Evolutionary conservation across 345 rosid species (phyloP).

Genomic region (Brassica juncea): DNA sequence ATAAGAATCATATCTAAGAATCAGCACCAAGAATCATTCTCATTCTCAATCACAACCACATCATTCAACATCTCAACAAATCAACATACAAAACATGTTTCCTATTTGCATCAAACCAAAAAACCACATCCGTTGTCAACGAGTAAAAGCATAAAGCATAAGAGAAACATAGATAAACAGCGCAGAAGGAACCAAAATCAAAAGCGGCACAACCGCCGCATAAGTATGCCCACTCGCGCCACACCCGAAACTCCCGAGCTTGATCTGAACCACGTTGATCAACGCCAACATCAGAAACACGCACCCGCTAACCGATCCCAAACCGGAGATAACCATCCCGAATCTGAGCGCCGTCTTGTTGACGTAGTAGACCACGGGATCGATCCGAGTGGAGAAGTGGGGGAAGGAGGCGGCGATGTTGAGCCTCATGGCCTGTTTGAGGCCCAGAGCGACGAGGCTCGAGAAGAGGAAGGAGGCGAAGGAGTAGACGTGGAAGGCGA

Average conservation of each 20-base stretch:
- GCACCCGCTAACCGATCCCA: conserved; percentile 74
- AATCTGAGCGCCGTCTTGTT: conserved; percentile 61
- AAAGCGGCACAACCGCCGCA: conserved; percentile 76
- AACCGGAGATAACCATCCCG: conserved; percentile 74
- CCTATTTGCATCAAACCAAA: conserved; percentile 12
- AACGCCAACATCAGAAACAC: conserved; percentile 73
- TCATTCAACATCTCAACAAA: conserved; percentile 1
- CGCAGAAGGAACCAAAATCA: conserved; percentile 63
- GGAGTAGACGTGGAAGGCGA: conserved; percentile 87
- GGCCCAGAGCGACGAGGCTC: conserved; percentile 70
- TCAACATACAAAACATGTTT: not conserved
- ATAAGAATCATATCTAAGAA: conserved; percentile 21
- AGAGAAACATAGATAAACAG: conserved; percentile 56
- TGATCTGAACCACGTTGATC: conserved; percentile 73
- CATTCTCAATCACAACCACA: conserved; percentile 20
- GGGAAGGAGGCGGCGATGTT: conserved; percentile 29
- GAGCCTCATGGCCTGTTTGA: conserved; percentile 80
- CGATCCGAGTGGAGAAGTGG: conserved; percentile 31
- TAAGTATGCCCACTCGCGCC: conserved; percentile 60
- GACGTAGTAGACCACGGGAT: conserved; percentile 38
- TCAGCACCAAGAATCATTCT: conserved; percentile 26
- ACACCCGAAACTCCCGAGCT: conserved; percentile 72
- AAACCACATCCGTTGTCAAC: conserved; percentile 15
- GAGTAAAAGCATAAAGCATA: conserved; percentile 70
- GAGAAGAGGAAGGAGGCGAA: conserved; percentile 82